Base-by-base conservation (phyloP, 305 asterid species). In the Solanum aculeatissimum region DNA sequence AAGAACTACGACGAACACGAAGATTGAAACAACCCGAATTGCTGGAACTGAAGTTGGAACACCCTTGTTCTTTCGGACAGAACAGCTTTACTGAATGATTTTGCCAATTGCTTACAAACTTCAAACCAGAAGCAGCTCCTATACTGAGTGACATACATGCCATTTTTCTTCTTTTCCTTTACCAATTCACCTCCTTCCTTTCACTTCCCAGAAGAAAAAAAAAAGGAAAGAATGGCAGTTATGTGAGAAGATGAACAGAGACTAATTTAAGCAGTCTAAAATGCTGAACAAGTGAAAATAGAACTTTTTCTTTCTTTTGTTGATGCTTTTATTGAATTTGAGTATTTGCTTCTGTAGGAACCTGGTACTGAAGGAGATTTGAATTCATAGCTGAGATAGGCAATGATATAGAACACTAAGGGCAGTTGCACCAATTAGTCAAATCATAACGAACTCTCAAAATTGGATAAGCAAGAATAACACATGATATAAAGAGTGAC, bases 1-100 rank as follows among this genome's bases (percentile, higher is more conserved):
- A 53, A 63, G 78, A 77, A 68, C 32, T 29, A 32, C 72, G 85
- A 38, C 25, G 80, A 86, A 86, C 6, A 16, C 66, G 83, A 51
- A 89, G 78, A 16, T 80, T 83, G 29, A 80, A 84, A 80, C 66
- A 81, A 83, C 72, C 85, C 84, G 77, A 84, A 54, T 62, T 78
- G 68, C 79, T 49, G 65, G 54, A 69, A 21, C 89, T 80, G 40
- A n/a, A 9, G 45, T 62, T 43, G 66, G 85, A 72, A 42, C 57
- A 85, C 53, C 21, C 29, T 53, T 25, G 70, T 23, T 55, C 69
- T 42, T 84, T 80, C 12, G 47, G 19, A n/a, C 58, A 18, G 55
- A 72, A 86, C 38, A 74, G 62, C 53, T 72, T 84, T 3, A 88
- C 49, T 12, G 87, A 80, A 78, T 51, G 83, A 60, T 74, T 55